Evolutionary conservation across 805 yeast genomes (phyloP).

Genomic region (Candida tammaniensis): DNA sequence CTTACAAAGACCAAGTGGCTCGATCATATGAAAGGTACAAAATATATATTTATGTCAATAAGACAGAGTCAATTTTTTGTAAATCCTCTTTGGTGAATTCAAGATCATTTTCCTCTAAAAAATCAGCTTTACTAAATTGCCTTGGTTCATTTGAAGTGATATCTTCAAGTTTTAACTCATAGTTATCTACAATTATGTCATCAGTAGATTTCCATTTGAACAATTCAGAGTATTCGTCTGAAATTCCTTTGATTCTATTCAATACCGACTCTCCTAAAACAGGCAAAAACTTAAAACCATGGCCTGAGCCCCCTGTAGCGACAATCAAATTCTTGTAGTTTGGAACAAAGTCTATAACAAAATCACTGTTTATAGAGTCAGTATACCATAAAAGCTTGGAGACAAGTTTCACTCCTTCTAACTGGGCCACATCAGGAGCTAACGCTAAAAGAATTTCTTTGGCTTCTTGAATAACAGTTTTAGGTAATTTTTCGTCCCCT

Average conservation of each 20-base stretch:
- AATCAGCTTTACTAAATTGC: neutral
- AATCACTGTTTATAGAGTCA: constrained; percentile 23
- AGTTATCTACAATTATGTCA: constrained; percentile 4
- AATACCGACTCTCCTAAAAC: constrained; percentile 21
- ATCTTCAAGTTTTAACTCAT: constrained; percentile 4
- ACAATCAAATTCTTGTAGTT: constrained; percentile 24
- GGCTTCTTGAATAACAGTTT: constrained; percentile 4
- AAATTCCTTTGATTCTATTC: constrained; percentile 1
- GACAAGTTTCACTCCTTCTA: constrained; percentile 1
- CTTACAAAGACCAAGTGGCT: too few relatives aligned
- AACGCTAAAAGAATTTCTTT: constrained; percentile 1
- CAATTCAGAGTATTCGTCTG: constrained; percentile 6
- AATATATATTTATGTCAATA: too few relatives aligned
- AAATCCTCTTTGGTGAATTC: constrained; percentile 3
- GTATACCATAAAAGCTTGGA: constrained; percentile 10
- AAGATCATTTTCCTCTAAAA: constrained; percentile 1
- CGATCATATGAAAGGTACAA: too few relatives aligned
- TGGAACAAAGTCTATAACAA: constrained; percentile 32
- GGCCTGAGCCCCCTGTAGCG: constrained; percentile 37
- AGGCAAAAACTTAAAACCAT: constrained; percentile 36
- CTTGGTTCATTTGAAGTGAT: constrained; percentile 2
- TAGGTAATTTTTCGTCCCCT: constrained; percentile 4
- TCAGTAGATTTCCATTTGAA: constrained; percentile 9
- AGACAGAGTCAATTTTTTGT: constrained; percentile 1
- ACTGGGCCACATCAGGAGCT: constrained; percentile 3